These are phyloP conservation scores for Stagonosporopsis chrysanthemi DNA, from an alignment of 2,329 filamentous ascomycete genomes.

Conservation along the genomic window DNA sequence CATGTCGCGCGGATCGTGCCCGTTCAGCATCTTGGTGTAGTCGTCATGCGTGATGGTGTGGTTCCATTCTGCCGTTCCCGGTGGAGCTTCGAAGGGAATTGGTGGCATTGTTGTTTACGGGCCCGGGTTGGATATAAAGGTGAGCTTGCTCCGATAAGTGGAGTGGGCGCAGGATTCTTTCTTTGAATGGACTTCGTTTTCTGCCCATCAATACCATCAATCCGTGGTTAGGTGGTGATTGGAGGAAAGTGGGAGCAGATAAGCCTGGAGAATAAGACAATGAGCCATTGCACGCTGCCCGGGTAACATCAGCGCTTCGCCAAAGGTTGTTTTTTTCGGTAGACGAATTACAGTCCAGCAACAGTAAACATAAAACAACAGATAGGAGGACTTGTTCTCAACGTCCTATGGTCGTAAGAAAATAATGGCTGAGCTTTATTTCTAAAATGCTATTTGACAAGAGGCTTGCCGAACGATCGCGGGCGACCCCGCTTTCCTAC, in stretches of 20 bases:
- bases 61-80: constrained; percentile 19
- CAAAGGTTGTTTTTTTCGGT: too few relatives aligned
- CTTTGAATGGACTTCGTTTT: neutral
- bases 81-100: constrained; percentile 15
- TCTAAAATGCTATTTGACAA: too few relatives aligned
- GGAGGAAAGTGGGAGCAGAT: constrained; percentile 6
- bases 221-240: neutral
- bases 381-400: too few relatives aligned
- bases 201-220: neutral
- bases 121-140: neutral
- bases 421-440: too few relatives aligned
- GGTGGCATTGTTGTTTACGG: neutral
- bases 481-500: too few relatives aligned
- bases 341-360: too few relatives aligned
- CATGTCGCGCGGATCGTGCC: constrained; percentile 15
- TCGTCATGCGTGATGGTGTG: constrained; percentile 19
- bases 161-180: neutral
- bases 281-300: neutral
- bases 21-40: constrained; percentile 22
- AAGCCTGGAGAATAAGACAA: constrained; percentile 11
- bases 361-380: too few relatives aligned
- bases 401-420: too few relatives aligned
- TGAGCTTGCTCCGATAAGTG: neutral
- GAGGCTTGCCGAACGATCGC: too few relatives aligned
- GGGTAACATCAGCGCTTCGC: neutral